Evolutionary conservation across 768 basidiomycete genomes (phyloP), one percentile per base, ranked within the genome.

Genomic region (Boletales sp.): DNA sequence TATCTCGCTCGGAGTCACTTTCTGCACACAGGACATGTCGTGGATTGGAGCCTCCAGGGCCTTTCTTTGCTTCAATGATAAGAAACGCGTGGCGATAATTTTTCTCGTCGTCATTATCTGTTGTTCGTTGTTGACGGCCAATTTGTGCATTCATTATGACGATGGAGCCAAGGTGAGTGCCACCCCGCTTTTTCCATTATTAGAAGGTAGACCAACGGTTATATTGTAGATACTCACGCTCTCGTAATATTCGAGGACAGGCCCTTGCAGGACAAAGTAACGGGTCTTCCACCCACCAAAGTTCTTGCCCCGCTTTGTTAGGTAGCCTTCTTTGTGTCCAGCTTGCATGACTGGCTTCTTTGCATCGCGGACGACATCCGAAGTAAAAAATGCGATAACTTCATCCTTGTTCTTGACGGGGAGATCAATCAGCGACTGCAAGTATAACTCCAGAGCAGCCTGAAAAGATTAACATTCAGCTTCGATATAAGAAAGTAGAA

Each of bases 201-300:
- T 44, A 54, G 60, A 46, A 54, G 39, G 41, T 55, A 55, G 17
- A 49, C 38, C 31, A 28, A 19, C 9, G 17, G 37, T 55, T 42
- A 43, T 18, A 39, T 43, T 43, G 44, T 33, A 31, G 30, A 52
- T n/a, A 82, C 93, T 73, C 70, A 97, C 95, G 61, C 83, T 86
- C 70, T 98, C 96, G 60, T 90, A 99, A 69, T 98, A 99, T 62
- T 95, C 91, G 44, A 98, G 76, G 2, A 87, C 80, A 4, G 91
- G 86, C 0, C 94, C 93, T 67, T 91, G 87, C 21, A 97, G 75
- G 8, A 97, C 92, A 61, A 98, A 98, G 69, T 85, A 99, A 38
- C 96, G 79, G 21, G 92, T 92, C 65, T 95, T 94, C 95, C 92
- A 94, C 2, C 95, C 94, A 40, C 96, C 96, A 70, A 98, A 97